Conservation (phyloP, 768 basidiomycete species). For the Aureoboletus auriporus region DNA sequence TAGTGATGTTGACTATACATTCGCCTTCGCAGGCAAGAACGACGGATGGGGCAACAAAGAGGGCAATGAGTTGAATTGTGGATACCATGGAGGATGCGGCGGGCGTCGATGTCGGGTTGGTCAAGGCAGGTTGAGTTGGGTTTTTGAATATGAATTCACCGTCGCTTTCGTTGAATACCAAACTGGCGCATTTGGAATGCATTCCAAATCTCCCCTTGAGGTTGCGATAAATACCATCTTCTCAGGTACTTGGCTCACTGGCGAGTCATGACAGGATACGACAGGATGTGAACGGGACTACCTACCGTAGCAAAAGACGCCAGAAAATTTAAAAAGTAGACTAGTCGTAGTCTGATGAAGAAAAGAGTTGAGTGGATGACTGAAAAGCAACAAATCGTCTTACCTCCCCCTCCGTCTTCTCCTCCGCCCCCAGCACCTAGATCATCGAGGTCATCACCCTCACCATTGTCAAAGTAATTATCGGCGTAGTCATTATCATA, state of each 20-base stretch:
- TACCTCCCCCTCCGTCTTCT: constrained; percentile 62
- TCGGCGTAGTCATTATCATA: constrained; percentile 90
- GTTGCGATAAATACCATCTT: background rate
- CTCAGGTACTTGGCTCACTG: background rate
- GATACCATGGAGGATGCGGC: constrained; percentile 18
- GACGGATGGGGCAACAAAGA: constrained; percentile 32
- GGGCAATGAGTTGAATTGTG: constrained; percentile 16
- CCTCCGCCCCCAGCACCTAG: constrained; percentile 65
- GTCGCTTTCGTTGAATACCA: background rate
- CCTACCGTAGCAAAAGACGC: constrained; percentile 3
- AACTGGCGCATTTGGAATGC: constrained; percentile 9
- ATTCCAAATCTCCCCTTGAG: background rate
- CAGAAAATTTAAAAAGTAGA: background rate
- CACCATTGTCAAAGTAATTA: constrained; percentile 90
- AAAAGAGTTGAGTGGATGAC: background rate
- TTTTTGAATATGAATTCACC: background rate
- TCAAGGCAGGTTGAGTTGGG: background rate
- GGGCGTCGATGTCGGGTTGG: constrained; percentile 3
- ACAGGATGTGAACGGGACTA: background rate
- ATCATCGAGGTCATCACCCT: constrained; percentile 77
- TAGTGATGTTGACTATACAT: constrained; percentile 60
- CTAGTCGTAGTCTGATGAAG: constrained; percentile 26
- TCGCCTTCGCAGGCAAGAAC: constrained; percentile 65
- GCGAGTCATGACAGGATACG: background rate
- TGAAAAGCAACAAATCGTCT: background rate